These are phyloP conservation scores for Hordeum pubiflorum DNA, from an alignment of 202 grass and related monocot species.

Conservation along the genomic window DNA sequence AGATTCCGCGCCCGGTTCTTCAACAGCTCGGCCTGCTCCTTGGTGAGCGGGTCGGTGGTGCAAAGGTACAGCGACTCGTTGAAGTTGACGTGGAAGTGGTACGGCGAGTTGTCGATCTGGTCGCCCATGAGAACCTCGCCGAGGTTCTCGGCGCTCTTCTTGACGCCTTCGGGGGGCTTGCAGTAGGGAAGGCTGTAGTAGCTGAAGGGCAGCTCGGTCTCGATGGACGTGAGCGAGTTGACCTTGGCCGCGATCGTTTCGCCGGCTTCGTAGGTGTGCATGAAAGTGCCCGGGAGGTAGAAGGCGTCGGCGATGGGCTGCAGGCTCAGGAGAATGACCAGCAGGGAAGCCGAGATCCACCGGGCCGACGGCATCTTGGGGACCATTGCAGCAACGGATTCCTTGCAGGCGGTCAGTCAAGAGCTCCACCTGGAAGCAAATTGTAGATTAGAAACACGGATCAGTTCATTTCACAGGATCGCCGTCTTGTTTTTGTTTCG, in stretches of 20 bases:
- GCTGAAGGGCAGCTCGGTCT: constrained; percentile 60
- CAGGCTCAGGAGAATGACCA: constrained; percentile 40
- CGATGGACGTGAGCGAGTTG: constrained; percentile 65
- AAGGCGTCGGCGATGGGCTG: constrained; percentile 29
- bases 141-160: constrained; percentile 62
- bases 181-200: constrained; percentile 63
- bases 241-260: constrained; percentile 48
- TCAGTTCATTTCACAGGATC: neutral
- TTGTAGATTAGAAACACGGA: neutral
- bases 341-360: constrained; percentile 40
- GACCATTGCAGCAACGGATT: neutral
- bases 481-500: neutral
- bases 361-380: constrained; percentile 21
- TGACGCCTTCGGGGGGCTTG: constrained; percentile 42
- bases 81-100: constrained; percentile 47
- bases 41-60: constrained; percentile 49
- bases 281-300: constrained; percentile 56
- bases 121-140: constrained; percentile 69
- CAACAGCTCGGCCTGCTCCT: constrained; percentile 39
- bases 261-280: constrained; percentile 40
- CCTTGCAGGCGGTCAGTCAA: neutral
- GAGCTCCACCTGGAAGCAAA: constrained; percentile 30
- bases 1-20: constrained; percentile 51
- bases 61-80: constrained; percentile 53
- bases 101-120: constrained; percentile 67